Base-by-base conservation (phyloP, 306 rosid species). In the Canavalia ensiformis region DNA sequence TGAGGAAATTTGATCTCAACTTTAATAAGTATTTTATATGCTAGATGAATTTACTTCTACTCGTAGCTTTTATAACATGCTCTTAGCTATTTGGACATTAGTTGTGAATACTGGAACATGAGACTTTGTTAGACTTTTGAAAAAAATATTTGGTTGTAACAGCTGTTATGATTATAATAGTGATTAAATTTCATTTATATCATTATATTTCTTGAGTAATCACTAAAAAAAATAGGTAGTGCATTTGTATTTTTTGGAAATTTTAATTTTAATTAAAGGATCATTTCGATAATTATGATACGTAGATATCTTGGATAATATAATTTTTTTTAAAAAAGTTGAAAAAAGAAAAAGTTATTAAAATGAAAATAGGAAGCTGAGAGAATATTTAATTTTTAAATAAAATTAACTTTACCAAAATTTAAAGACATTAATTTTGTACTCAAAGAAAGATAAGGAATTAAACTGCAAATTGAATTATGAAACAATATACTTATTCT, bases 281-380 rank as follows among this genome's bases (percentile, higher is more conserved):
- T 9, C 4, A 3, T 55, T 77, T 66, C 44, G 47, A 75, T 62
- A 57, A 75, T 76, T 62, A 54, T 73, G 25, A 18, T 18, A 18
- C 54, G 50, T 66, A 60, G 65, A 82, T 58, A 75, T 46, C 76
- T 64, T 18, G 62, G 83, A 76, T 55, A 54, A 74, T 84, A 79
- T 58, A 63, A 78, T 57, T 58, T 72, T 18, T 18, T 18, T 18
- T 18, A 0, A 18, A 18, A 18, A 18, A 18, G 25, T 18, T 18
- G 0, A 18, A 18, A 18, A 18, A 18, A 18, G 25, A 18, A 18
- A 18, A 18, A 18, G 25, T 18, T 18, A 18, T 18, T 18, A 18
- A 18, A 18, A 18, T 18, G 0, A 18, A 18, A 18, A 18, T 18
- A 18, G 25, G 25, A 18, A 18, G 25, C 25, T 18, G 25, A 18